These are phyloP conservation scores for Raffaelea deltoideospora DNA, from an alignment of 2,329 filamentous ascomycete genomes.

Conservation along the genomic window DNA sequence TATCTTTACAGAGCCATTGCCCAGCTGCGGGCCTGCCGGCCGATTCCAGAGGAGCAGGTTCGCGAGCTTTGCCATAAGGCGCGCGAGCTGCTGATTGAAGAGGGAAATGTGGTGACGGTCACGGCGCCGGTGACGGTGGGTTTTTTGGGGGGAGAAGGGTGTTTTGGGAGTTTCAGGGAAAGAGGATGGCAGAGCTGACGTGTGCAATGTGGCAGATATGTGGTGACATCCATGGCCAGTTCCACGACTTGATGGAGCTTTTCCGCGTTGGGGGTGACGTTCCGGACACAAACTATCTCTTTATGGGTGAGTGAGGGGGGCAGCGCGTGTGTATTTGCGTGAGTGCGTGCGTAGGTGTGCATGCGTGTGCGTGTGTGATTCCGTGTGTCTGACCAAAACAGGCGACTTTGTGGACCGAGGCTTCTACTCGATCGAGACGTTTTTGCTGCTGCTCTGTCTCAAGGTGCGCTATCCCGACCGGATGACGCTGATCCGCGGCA, in stretches of 20 bases:
- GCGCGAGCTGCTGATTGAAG: slow-evolving; percentile 87
- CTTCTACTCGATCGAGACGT: slow-evolving; percentile 95
- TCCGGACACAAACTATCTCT: slow-evolving; percentile 90
- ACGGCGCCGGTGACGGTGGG: slow-evolving; percentile 78
- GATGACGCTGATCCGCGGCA: slow-evolving; percentile 89
- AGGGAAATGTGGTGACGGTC: slow-evolving; percentile 92
- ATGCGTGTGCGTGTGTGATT: too few species aligned
- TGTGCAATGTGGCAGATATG: slow-evolving; percentile 50
- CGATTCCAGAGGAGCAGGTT: slow-evolving; percentile 89
- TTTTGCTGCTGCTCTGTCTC: slow-evolving; percentile 84
- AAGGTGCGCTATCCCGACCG: slow-evolving; percentile 96
- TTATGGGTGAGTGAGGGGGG: slow-evolving; percentile 54
- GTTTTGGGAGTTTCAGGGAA: neutral
- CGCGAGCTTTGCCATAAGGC: slow-evolving; percentile 96
- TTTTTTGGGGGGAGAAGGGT: neutral
- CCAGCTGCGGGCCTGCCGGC: slow-evolving; percentile 86
- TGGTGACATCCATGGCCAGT: slow-evolving; percentile 92
- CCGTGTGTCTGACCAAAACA: slow-evolving; percentile 17
- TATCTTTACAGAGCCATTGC: slow-evolving; percentile 60
- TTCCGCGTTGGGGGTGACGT: slow-evolving; percentile 89
- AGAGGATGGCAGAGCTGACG: neutral
- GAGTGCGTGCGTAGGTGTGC: too few species aligned
- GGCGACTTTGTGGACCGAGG: slow-evolving; percentile 95
- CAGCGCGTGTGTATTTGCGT: too few species aligned
- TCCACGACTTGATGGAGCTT: slow-evolving; percentile 93